Conservation (phyloP, 2,329 filamentous ascomycete species). For the Aspergillus sp. region DNA sequence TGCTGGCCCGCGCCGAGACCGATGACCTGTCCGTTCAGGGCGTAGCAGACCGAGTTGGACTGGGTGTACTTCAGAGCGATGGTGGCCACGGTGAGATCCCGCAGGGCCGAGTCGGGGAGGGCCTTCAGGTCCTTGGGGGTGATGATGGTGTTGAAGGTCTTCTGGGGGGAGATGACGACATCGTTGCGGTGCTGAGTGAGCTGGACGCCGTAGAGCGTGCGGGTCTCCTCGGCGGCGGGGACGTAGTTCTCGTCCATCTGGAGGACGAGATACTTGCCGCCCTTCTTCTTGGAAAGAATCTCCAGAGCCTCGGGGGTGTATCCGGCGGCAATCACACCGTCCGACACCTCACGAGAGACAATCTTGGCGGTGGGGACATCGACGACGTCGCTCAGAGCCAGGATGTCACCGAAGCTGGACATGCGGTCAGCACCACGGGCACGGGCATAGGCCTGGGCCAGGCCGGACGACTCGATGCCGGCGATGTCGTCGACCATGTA, state of each 20-base stretch:
- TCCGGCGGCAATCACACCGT: slow-evolving; percentile 89
- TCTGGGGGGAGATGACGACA: slow-evolving; percentile 74
- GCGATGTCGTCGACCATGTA: slow-evolving; percentile 98
- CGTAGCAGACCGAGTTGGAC: slow-evolving; percentile 98
- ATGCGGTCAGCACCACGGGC: slow-evolving; percentile 95
- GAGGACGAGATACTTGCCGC: slow-evolving; percentile 91
- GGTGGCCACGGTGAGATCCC: slow-evolving; percentile 90
- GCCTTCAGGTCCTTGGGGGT: slow-evolving; percentile 74
- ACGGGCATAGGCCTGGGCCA: slow-evolving; percentile 94
- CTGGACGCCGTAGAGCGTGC: slow-evolving; percentile 86
- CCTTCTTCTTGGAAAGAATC: slow-evolving; percentile 97
- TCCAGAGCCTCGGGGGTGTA: slow-evolving; percentile 83
- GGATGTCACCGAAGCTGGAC: slow-evolving; percentile 97
- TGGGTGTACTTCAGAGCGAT: slow-evolving; percentile 99
- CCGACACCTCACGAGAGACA: slow-evolving; percentile 95
- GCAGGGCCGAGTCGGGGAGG: slow-evolving; percentile 76
- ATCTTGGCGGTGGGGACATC: slow-evolving; percentile 94
- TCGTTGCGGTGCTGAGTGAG: slow-evolving; percentile 93
- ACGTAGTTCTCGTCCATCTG: slow-evolving; percentile 89
- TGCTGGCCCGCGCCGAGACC: slow-evolving; percentile 96
- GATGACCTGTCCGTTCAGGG: slow-evolving; percentile 87
- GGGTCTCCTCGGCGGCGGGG: slow-evolving; percentile 71
- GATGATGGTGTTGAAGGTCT: slow-evolving; percentile 80
- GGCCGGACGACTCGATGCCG: slow-evolving; percentile 77
- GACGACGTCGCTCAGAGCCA: slow-evolving; percentile 86